Percentiles rank a stretch among this genome's conserved stretches.
Evolutionary conservation across 129 eudicot genomes (phyloP).

Genomic region (Rutidosis leptorrhynchoides): DNA sequence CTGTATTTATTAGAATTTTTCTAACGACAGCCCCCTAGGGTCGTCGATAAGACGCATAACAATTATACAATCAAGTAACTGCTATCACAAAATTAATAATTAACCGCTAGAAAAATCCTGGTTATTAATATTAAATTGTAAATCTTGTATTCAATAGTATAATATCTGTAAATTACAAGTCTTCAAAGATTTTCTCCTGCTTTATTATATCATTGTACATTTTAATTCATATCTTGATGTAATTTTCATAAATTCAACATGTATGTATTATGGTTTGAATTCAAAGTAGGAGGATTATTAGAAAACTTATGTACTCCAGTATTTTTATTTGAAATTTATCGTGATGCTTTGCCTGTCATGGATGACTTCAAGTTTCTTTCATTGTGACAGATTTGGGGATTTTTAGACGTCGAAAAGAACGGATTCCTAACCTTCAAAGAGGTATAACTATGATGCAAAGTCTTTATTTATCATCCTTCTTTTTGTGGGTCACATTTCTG

Average conservation of each 20-base stretch:
- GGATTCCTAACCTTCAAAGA: constrained; percentile 81
- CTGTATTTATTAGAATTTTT: no score
- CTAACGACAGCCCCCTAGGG: no score
- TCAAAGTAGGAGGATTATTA: background rate
- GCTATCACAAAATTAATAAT: no score
- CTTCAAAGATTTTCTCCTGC: no score
- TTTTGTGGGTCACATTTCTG: constrained; percentile 5
- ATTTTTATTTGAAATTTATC: background rate
- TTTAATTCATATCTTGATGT: constrained; percentile 7
- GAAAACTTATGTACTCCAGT: constrained; percentile 1
- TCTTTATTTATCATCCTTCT: constrained; percentile 22
- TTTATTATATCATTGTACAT: background rate
- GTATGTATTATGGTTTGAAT: background rate
- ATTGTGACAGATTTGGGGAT: constrained; percentile 66
- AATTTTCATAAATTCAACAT: background rate
- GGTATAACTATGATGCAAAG: constrained; percentile 38
- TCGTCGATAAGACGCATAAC: no score
- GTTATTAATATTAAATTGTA: background rate
- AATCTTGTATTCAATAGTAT: background rate
- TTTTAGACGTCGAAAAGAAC: constrained; percentile 58
- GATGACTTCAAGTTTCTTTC: constrained; percentile 19
- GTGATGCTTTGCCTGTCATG: constrained; percentile 14
- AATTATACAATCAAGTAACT: no score
- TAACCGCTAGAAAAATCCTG: no score
- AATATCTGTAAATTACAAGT: background rate